Evolutionary conservation across 2,329 filamentous ascomycete genomes (phyloP).

Genomic region (Tolypocladium album): DNA sequence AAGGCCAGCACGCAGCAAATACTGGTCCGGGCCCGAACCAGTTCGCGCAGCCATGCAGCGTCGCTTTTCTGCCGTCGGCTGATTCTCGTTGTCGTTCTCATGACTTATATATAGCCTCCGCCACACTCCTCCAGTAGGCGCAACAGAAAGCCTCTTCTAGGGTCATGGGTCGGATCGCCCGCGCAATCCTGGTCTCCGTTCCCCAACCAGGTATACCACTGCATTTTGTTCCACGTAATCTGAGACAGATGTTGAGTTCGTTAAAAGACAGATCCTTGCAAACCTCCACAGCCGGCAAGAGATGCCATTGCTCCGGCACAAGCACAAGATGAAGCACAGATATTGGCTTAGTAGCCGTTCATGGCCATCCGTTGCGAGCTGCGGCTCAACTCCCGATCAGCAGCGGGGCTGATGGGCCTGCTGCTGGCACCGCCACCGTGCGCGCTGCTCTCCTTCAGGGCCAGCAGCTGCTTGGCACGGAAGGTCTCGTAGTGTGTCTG

Average conservation of each 20-base stretch:
- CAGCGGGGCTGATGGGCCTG: slow-evolving; percentile 87
- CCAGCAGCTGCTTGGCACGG: slow-evolving; percentile 96
- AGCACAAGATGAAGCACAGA: slow-evolving; percentile 17
- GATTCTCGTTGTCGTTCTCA: neutral
- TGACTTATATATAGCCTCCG: neutral
- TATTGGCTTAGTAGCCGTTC: slow-evolving; percentile 77
- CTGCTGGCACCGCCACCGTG: slow-evolving; percentile 64
- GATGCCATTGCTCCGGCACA: slow-evolving; percentile 22
- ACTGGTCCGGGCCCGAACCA: neutral
- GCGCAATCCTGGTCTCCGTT: slow-evolving; percentile 7
- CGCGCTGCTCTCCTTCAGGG: slow-evolving; percentile 94
- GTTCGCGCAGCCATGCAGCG: neutral
- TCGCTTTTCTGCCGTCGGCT: neutral
- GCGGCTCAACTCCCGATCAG: slow-evolving; percentile 91
- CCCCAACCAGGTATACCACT: slow-evolving; percentile 11
- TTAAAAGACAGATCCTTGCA: slow-evolving; percentile 13
- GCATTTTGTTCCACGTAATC: slow-evolving; percentile 17
- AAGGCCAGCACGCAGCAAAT: slow-evolving; percentile 1
- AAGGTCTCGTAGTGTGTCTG: slow-evolving; percentile 99
- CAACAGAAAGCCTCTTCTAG: slow-evolving; percentile 8
- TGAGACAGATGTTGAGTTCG: slow-evolving; percentile 19
- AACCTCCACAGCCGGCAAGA: slow-evolving; percentile 14
- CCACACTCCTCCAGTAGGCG: slow-evolving; percentile 9
- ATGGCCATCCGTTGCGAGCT: slow-evolving; percentile 96
- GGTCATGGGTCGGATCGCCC: slow-evolving; percentile 6